Base-by-base conservation (phyloP, 2,329 filamentous ascomycete genomes). In the Ophiostoma angusticollis region DNA sequence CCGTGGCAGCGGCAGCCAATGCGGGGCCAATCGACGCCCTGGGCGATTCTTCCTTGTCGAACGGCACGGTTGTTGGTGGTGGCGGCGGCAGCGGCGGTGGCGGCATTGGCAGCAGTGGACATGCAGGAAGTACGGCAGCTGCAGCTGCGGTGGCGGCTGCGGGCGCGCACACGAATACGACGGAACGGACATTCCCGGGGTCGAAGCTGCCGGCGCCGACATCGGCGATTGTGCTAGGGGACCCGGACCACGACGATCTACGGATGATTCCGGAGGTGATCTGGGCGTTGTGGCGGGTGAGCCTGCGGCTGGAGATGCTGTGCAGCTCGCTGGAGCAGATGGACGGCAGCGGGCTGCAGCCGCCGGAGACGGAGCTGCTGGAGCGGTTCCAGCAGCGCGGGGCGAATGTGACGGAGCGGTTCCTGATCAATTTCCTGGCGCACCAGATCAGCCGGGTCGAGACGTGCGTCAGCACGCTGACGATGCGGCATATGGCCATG, bases 361-460 rank as follows among this genome's bases (percentile, higher is more conserved):
- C 82, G 40, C 85, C 87, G 0, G 86, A 94, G 61, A 84, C 82
- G 25, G 81, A 84, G 48, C 62, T 96, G 40, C 63, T 95, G 48
- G 85, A 94, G 47, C 63, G 68, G 37, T 68, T 76, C 55, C 72
- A 67, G 55, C 57, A 67, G 40, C 62, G 78, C 30, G 84, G 83
- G 36, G 85, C 84, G 9, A 86, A 95, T 55, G 74, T 95, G 39
- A 85, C 87, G 21, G 91, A 96, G 65, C 70, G 75, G 38, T 89
- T 93, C 59, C 64, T 96, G 59, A 62, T 93, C 40, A 86, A 84
- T 53, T 85, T 98, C 53, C 72, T 96, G 58, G 87, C 93, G 56
- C 87, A 96, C 56, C 86, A 95, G 68, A 82, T 98, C 50, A 87
- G 83, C 56, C 77, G 91, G 53, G 93, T 98, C 56, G 91, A 98